Percentiles rank a stretch among this genome's conserved stretches.
Evolutionary conservation across 306 rosid genomes (phyloP).

Genomic region (Adenanthera pavonina): DNA sequence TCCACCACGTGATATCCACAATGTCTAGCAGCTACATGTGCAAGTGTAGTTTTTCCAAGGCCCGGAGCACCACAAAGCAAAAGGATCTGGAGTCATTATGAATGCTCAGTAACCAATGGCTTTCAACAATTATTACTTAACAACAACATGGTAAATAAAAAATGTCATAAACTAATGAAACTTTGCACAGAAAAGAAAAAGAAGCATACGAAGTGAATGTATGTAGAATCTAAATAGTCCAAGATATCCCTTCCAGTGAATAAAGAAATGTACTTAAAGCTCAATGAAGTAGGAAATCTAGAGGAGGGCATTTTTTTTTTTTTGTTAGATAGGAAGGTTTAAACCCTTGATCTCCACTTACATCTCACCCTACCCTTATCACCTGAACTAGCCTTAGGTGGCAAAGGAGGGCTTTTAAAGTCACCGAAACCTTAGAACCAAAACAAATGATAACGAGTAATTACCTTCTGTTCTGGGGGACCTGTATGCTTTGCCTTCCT

Average conservation of each 20-base stretch:
- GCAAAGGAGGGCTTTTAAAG: neutral
- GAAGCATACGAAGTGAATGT: neutral
- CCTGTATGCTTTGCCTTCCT: slow-evolving; percentile 58
- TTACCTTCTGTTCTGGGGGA: slow-evolving; percentile 88
- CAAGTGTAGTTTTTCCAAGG: slow-evolving; percentile 96
- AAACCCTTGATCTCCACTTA: too few relatives aligned
- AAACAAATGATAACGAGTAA: neutral
- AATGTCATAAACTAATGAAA: slow-evolving; percentile 18
- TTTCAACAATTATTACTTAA: slow-evolving; percentile 28
- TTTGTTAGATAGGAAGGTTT: too few relatives aligned
- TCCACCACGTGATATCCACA: slow-evolving; percentile 94
- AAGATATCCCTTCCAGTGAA: neutral
- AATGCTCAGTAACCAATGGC: slow-evolving; percentile 37
- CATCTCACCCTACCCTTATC: too few relatives aligned
- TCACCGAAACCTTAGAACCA: neutral
- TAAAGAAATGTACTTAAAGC: neutral
- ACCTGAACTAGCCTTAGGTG: too few relatives aligned
- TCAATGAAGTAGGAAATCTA: neutral
- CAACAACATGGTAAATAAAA: neutral
- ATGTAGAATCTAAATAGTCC: neutral
- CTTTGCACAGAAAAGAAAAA: neutral
- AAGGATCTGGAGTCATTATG: slow-evolving; percentile 68
- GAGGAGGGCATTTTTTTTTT: neutral
- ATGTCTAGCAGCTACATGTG: slow-evolving; percentile 93
- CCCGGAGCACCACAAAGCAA: slow-evolving; percentile 95